Conservation (phyloP, 805 yeast genomes). For the Hanseniaspora valbyensis region DNA sequence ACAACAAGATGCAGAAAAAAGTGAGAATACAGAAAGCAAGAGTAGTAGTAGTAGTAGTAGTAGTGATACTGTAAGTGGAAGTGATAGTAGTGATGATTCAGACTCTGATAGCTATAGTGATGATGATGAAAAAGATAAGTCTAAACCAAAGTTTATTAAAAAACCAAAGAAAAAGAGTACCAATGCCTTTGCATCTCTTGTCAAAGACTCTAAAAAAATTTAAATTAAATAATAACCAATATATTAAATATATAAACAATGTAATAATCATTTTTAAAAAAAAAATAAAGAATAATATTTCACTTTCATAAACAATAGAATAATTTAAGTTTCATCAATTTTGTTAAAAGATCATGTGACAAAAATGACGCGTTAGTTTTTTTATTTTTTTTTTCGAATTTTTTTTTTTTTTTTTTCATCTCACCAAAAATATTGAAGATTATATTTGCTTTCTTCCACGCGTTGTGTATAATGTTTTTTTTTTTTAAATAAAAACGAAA, state of each 20-base stretch:
- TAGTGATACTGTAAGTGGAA: not conserved
- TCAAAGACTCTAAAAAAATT: conserved; percentile 36
- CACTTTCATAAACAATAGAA: not conserved
- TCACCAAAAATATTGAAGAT: not conserved
- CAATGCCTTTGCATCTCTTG: conserved; percentile 39
- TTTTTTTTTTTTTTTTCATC: not conserved
- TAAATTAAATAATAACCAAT: not conserved
- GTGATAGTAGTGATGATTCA: conserved; percentile 16
- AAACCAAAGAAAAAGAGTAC: conserved; percentile 30
- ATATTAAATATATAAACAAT: not conserved
- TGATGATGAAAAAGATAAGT: conserved; percentile 1
- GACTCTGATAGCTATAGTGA: conserved; percentile 18
- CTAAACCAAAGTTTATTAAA: conserved; percentile 33
- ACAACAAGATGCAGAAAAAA: not conserved
- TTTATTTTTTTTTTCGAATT: not conserved
- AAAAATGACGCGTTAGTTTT: not conserved
- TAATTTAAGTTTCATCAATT: too few relatives aligned
- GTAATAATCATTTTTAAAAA: too few relatives aligned
- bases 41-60: conserved; percentile 5
- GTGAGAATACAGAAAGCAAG: not conserved
- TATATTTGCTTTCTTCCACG: too few relatives aligned
- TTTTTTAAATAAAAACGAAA: too few relatives aligned
- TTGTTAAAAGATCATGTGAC: not conserved
- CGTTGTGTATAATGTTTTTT: too few relatives aligned
- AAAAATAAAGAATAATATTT: not conserved